A percentile compares a stretch with the other conserved stretches of the same genome.
Conservation (phyloP, 257 asterid genomes). For the Osmanthus fragrans region DNA sequence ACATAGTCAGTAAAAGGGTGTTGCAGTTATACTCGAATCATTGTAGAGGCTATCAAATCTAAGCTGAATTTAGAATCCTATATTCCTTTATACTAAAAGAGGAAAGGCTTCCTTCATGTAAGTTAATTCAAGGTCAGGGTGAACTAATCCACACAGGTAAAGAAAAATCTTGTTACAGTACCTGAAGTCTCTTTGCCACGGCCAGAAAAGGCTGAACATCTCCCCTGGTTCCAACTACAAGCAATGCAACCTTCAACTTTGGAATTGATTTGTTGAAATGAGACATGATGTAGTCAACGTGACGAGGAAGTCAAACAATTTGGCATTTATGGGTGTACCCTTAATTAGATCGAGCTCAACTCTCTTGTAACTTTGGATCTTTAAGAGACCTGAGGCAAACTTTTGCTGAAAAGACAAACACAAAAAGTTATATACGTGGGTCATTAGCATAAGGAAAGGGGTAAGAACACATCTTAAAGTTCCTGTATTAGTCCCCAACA, state of each 20-base stretch:
- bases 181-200: conserved; percentile 88
- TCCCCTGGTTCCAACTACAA: conserved; percentile 98
- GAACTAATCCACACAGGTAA: background rate
- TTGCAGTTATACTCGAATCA: background rate
- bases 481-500: background rate
- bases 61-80: background rate
- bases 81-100: background rate
- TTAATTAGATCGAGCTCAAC: conserved; percentile 83
- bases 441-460: background rate
- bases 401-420: conserved; percentile 46
- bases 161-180: conserved; percentile 1
- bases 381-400: conserved; percentile 67
- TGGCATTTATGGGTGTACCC: conserved; percentile 75
- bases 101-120: background rate
- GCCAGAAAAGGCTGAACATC: conserved; percentile 99
- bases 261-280: conserved; percentile 66
- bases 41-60: conserved; percentile 1
- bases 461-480: background rate
- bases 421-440: background rate
- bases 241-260: conserved; percentile 77
- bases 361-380: conserved; percentile 80
- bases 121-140: background rate
- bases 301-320: conserved; percentile 53
- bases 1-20: background rate
- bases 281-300: conserved; percentile 42